phyloP scores from a whole-genome alignment of 1,284 basidiomycete species.

The Cerioporus squamosus region DNA sequence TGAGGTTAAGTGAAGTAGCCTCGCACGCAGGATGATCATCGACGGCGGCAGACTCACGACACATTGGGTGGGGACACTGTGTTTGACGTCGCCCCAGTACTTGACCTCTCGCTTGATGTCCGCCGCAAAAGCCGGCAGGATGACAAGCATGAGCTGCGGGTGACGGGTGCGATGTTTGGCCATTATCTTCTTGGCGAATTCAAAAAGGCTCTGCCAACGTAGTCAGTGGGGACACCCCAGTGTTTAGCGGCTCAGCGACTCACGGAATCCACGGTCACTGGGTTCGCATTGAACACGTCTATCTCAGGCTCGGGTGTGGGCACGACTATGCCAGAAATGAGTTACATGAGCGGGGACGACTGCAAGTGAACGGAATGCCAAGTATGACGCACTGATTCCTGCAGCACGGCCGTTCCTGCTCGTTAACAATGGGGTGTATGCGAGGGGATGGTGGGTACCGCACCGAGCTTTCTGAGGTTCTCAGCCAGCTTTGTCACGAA shows the following conservation, averaged over 20 bases:
- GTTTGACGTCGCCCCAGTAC: constrained; percentile 44
- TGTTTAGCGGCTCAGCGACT: neutral
- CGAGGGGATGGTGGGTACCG: too few relatives aligned
- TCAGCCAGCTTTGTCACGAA: too few relatives aligned
- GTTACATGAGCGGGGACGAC: neutral
- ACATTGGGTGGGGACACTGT: constrained; percentile 35
- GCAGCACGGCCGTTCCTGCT: too few relatives aligned
- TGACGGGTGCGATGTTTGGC: constrained; percentile 23
- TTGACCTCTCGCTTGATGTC: constrained; percentile 38
- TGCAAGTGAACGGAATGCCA: too few relatives aligned
- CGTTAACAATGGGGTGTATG: too few relatives aligned
- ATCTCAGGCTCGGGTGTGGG: neutral
- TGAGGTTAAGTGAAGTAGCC: too few relatives aligned
- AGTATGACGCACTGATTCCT: too few relatives aligned
- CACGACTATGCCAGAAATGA: constrained; percentile 7
- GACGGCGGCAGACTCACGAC: constrained; percentile 26
- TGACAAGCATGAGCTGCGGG: constrained; percentile 26
- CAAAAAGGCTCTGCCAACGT: too few relatives aligned
- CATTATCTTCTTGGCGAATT: neutral
- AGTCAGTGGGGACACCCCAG: neutral
- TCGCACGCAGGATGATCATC: neutral
- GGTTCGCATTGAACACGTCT: neutral
- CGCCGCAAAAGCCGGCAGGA: constrained; percentile 28
- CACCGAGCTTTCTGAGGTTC: too few relatives aligned
- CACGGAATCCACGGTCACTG: neutral